phyloP scores from a whole-genome alignment of 257 asterid species.

The Petunia secreta region DNA sequence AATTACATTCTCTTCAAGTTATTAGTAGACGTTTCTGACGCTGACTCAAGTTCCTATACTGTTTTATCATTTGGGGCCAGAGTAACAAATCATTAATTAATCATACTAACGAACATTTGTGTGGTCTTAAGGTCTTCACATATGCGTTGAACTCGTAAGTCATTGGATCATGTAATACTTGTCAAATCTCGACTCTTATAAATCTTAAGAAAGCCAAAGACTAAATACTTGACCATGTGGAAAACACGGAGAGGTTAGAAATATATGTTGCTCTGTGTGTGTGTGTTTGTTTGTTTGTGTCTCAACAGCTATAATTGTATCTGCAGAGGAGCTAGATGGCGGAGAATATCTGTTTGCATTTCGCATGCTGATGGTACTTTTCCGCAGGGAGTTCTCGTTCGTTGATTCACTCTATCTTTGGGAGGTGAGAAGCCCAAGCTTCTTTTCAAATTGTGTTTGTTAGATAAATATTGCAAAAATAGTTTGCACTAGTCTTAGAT shows the following conservation, averaged over 20 bases:
- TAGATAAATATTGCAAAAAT: background rate
- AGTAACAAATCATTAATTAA: background rate
- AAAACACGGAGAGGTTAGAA: background rate
- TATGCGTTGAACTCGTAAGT: background rate
- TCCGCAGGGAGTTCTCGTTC: slow-evolving; percentile 92
- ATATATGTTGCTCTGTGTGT: background rate
- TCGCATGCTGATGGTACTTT: slow-evolving; percentile 97
- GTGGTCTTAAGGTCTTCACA: background rate
- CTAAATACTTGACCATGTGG: background rate
- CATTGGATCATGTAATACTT: slow-evolving; percentile 2
- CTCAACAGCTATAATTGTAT: slow-evolving; percentile 34
- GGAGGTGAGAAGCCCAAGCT: slow-evolving; percentile 64
- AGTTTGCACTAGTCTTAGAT: background rate
- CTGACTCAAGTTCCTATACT: background rate
- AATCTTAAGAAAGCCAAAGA: slow-evolving; percentile 3
- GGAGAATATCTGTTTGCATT: slow-evolving; percentile 95
- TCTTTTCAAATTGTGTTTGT: background rate
- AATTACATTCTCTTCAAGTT: background rate
- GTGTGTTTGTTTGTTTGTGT: slow-evolving; percentile 18
- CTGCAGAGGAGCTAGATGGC: slow-evolving; percentile 92
- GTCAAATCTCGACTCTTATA: background rate
- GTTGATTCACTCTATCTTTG: slow-evolving; percentile 90
- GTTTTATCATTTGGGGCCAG: slow-evolving; percentile 5
- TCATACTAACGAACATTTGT: background rate
- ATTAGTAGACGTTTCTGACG: background rate